A percentile compares a stretch with the other conserved stretches of the same genome.
Conservation (phyloP, 2,329 filamentous ascomycete genomes). For the Arthrinium phaeospermum region DNA sequence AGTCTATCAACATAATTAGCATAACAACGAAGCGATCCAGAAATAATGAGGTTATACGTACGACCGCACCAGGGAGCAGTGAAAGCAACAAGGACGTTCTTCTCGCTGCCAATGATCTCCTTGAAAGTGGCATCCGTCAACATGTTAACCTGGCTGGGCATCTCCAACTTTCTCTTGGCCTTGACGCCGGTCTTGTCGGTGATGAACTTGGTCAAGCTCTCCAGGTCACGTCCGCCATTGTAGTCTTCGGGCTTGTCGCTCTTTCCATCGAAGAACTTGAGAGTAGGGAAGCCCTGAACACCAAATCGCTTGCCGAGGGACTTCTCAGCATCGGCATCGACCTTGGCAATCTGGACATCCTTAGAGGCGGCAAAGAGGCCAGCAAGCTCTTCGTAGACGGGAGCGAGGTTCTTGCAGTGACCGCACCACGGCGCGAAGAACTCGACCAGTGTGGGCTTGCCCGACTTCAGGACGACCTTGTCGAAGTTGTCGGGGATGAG, state of each 20-base stretch:
- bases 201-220: constrained; percentile 82
- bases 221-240: constrained; percentile 83
- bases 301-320: constrained; percentile 84
- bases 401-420: constrained; percentile 97
- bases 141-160: constrained; percentile 77
- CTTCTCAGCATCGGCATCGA: constrained; percentile 91
- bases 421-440: constrained; percentile 99
- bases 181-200: constrained; percentile 86
- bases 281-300: constrained; percentile 91
- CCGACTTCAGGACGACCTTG: constrained; percentile 83
- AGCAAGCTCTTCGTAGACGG: constrained; percentile 91
- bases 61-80: constrained; percentile 98
- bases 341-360: constrained; percentile 87
- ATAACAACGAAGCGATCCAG: background rate
- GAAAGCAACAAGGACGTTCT: constrained; percentile 93
- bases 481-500: constrained; percentile 93
- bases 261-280: constrained; percentile 98
- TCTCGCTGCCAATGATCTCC: constrained; percentile 78
- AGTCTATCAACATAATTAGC: constrained; percentile 66
- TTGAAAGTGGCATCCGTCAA: constrained; percentile 83
- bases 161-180: constrained; percentile 75
- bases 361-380: constrained; percentile 72
- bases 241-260: constrained; percentile 86
- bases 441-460: constrained; percentile 94
- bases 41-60: constrained; percentile 59